Percentiles rank a stretch among this genome's conserved stretches.
These are phyloP conservation scores for Scytalidium sp. DNA, from an alignment of 2,329 filamentous ascomycete species.

Conservation along the genomic window DNA sequence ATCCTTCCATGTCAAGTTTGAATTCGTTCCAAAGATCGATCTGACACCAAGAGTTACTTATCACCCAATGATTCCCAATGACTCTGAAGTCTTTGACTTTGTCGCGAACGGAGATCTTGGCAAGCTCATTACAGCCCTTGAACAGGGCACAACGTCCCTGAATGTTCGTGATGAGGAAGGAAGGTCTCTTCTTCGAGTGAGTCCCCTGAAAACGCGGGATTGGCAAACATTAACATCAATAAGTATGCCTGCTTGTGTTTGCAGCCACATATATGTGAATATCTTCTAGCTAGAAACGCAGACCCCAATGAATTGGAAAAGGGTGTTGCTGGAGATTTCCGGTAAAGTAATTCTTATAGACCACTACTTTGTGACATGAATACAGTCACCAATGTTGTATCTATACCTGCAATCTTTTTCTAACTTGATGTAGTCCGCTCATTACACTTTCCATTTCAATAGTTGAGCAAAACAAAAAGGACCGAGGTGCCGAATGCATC, in stretches of 20 bases:
- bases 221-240: too few species aligned
- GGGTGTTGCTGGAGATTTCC: not conserved
- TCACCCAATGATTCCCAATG: slow-evolving; percentile 12
- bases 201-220: too few species aligned
- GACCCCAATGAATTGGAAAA: slow-evolving; percentile 13
- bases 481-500: slow-evolving; percentile 2
- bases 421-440: too few species aligned
- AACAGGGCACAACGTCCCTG: slow-evolving; percentile 6
- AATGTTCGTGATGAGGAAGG: slow-evolving; percentile 14
- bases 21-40: slow-evolving; percentile 10
- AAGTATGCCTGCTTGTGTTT: too few species aligned
- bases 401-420: too few species aligned
- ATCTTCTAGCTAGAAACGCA: slow-evolving; percentile 8
- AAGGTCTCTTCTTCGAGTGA: slow-evolving; percentile 14
- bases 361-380: too few species aligned
- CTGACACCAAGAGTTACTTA: slow-evolving; percentile 11
- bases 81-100: slow-evolving; percentile 11
- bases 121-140: slow-evolving; percentile 5
- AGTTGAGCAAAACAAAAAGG: not conserved
- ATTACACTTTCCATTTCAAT: too few species aligned
- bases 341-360: too few species aligned
- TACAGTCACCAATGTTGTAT: too few species aligned
- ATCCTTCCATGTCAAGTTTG: slow-evolving; percentile 8
- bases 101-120: slow-evolving; percentile 1
- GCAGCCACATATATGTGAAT: slow-evolving; percentile 9